phyloP scores from a whole-genome alignment of 1,139 yeast genomes.

The Pneumocystis murina region DNA sequence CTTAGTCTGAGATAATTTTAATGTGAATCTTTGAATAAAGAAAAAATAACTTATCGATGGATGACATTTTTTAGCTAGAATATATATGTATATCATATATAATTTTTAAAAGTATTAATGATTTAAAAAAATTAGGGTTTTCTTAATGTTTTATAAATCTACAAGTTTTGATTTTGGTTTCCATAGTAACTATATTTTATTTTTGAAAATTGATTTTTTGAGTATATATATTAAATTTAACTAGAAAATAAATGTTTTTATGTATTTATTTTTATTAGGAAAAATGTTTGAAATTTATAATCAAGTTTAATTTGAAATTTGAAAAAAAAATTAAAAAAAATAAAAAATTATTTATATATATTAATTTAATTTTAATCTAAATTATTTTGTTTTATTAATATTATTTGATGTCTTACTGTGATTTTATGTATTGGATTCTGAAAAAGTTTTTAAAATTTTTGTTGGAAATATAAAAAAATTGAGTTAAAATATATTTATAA shows the following conservation, averaged over 20 bases:
- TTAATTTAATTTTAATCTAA: not conserved
- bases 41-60: constrained; percentile 39
- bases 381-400: not conserved
- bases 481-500: not conserved
- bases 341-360: not conserved
- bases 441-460: not conserved
- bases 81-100: not conserved
- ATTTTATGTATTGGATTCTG: not conserved
- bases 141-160: not conserved
- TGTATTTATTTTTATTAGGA: not conserved
- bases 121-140: not conserved
- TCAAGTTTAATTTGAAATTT: not conserved
- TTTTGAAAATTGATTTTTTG: not conserved
- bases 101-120: not conserved
- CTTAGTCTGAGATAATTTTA: not conserved
- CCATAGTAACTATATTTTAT: not conserved
- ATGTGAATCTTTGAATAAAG: not conserved
- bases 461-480: not conserved
- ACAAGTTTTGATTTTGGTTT: not conserved
- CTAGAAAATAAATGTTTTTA: not conserved
- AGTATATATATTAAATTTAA: not conserved
- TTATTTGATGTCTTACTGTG: not conserved
- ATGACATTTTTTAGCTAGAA: constrained; percentile 8
- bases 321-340: not conserved
- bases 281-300: not conserved